Evolutionary conservation across 75 land plant species (phyloP).

Genomic region (Pinus taeda): DNA sequence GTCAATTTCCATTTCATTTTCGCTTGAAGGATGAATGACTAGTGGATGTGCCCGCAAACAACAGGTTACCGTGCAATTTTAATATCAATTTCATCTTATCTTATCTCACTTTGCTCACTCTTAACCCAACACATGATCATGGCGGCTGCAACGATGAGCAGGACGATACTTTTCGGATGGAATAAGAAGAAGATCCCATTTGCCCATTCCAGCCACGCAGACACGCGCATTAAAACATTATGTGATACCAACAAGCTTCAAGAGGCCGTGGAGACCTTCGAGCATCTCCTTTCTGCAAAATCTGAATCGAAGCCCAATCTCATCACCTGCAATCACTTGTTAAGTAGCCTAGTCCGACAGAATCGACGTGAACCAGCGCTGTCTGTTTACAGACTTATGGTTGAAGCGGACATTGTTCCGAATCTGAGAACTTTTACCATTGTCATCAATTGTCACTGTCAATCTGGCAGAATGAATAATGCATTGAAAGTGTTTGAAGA

Average conservation of each 20-base stretch:
- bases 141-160: no score
- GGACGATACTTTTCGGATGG: no score
- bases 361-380: neutral
- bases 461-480: neutral
- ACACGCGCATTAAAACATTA: neutral
- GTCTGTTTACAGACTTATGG: neutral
- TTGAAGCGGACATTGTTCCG: neutral
- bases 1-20: no score
- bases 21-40: no score
- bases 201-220: no score
- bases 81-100: no score
- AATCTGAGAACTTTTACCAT: neutral
- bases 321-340: neutral
- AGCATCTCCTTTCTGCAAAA: neutral
- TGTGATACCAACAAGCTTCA: neutral
- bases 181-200: no score
- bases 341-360: neutral
- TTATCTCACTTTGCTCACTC: no score
- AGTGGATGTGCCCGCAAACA: no score
- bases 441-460: slow-evolving; percentile 6
- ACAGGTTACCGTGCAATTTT: no score
- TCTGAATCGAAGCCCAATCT: neutral
- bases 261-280: neutral
- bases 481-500: neutral
- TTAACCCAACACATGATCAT: no score